Conservation (phyloP, 495 filamentous ascomycete genomes). For the Tuber melanosporum region DNA sequence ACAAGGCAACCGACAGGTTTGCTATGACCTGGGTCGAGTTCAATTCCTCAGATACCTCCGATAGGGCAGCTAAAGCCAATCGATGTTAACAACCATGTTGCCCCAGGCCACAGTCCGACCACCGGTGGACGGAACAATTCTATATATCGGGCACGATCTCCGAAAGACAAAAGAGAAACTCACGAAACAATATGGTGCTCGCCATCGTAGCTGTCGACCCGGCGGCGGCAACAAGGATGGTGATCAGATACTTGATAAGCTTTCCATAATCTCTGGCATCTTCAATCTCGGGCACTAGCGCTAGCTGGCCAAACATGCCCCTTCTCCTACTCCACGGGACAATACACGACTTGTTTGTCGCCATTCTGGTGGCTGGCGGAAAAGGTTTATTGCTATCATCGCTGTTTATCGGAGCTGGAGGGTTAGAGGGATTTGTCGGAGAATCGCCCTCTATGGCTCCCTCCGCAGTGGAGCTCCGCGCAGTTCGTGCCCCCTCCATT, state of each 20-base stretch:
- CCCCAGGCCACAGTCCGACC: background rate
- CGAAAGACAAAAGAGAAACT: slow-evolving; percentile 41
- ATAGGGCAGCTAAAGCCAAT: slow-evolving; percentile 57
- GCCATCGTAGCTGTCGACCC: slow-evolving; percentile 76
- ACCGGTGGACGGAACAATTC: background rate
- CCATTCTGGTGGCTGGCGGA: slow-evolving; percentile 10
- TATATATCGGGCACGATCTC: background rate
- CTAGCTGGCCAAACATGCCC: slow-evolving; percentile 66
- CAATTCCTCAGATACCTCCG: slow-evolving; percentile 60
- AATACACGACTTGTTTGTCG: slow-evolving; percentile 43
- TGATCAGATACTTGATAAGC: slow-evolving; percentile 78
- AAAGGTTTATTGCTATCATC: background rate
- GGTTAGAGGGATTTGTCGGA: background rate
- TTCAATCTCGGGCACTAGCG: slow-evolving; percentile 76
- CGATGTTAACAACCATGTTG: background rate
- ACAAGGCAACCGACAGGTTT: slow-evolving; percentile 77
- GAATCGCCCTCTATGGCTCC: background rate
- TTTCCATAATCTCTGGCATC: slow-evolving; percentile 65
- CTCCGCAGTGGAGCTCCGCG: background rate
- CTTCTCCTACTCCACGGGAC: slow-evolving; percentile 63
- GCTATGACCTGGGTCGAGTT: slow-evolving; percentile 61
- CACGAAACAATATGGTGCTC: slow-evolving; percentile 76
- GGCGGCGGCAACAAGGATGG: slow-evolving; percentile 67
- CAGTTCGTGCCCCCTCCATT: background rate
- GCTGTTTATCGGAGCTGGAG: background rate